phyloP scores from a whole-genome alignment of 805 yeast species.

The Hanseniaspora vineae region DNA sequence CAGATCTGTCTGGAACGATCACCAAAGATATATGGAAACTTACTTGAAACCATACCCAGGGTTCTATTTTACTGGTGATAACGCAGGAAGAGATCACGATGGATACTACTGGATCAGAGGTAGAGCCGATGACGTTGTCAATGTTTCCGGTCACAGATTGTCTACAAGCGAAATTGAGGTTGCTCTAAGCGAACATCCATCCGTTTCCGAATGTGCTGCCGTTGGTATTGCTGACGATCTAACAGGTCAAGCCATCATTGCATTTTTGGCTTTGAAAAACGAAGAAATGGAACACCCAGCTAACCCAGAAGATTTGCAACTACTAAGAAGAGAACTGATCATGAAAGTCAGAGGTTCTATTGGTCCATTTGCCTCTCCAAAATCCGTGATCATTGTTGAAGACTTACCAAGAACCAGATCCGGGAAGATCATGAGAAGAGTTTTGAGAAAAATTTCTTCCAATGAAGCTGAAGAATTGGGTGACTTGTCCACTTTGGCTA shows the following conservation, averaged over 20 bases:
- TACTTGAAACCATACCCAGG: slow-evolving; percentile 90
- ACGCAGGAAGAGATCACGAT: slow-evolving; percentile 94
- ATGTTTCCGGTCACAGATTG: slow-evolving; percentile 93
- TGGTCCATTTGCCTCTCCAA: slow-evolving; percentile 87
- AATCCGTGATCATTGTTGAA: slow-evolving; percentile 64
- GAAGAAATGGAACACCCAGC: slow-evolving; percentile 18
- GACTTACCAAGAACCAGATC: slow-evolving; percentile 98
- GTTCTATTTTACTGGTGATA: slow-evolving; percentile 93
- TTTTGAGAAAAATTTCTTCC: slow-evolving; percentile 81
- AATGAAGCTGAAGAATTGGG: slow-evolving; percentile 91
- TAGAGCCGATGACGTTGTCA: slow-evolving; percentile 96
- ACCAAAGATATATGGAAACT: slow-evolving; percentile 76
- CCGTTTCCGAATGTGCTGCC: slow-evolving; percentile 92
- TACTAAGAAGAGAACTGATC: slow-evolving; percentile 59
- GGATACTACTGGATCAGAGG: slow-evolving; percentile 98
- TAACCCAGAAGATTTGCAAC: slow-evolving; percentile 33
- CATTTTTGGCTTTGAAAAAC: slow-evolving; percentile 74
- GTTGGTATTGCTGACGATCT: slow-evolving; percentile 90
- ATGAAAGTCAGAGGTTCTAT: slow-evolving; percentile 75
- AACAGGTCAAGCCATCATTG: slow-evolving; percentile 96
- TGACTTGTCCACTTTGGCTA: slow-evolving; percentile 78
- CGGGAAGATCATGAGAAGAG: slow-evolving; percentile 97
- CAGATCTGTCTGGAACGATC: slow-evolving; percentile 85
- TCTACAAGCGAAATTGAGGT: slow-evolving; percentile 98
- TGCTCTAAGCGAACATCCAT: slow-evolving; percentile 63